phyloP scores from a whole-genome alignment of 768 basidiomycete genomes.

The Hypholoma fasciculare region DNA sequence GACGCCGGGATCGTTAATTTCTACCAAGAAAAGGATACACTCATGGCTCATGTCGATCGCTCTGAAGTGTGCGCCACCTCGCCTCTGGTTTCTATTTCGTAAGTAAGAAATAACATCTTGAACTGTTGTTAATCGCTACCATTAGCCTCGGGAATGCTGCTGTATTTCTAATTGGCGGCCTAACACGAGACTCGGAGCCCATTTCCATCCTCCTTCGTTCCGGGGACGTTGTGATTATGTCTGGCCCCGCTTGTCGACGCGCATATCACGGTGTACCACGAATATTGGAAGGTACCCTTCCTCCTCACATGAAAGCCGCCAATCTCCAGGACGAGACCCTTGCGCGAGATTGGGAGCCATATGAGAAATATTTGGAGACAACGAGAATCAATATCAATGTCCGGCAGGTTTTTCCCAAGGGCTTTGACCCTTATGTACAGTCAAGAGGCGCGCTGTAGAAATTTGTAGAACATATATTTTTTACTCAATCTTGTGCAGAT shows the following conservation, averaged over 20 bases:
- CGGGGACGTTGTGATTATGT: slow-evolving; percentile 93
- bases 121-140: neutral
- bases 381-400: slow-evolving; percentile 92
- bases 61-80: slow-evolving; percentile 92
- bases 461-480: neutral
- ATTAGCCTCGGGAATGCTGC: slow-evolving; percentile 84
- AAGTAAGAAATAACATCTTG: slow-evolving; percentile 24
- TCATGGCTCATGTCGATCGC: slow-evolving; percentile 98
- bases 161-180: slow-evolving; percentile 86
- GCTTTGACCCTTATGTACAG: slow-evolving; percentile 42
- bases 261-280: slow-evolving; percentile 96
- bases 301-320: slow-evolving; percentile 48
- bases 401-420: slow-evolving; percentile 82
- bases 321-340: slow-evolving; percentile 23
- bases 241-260: slow-evolving; percentile 78
- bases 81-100: slow-evolving; percentile 95
- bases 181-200: slow-evolving; percentile 75
- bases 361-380: slow-evolving; percentile 61
- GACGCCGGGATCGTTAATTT: slow-evolving; percentile 98
- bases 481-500: neutral
- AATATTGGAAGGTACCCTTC: slow-evolving; percentile 80
- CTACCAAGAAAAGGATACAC: slow-evolving; percentile 87
- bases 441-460: too few species aligned
- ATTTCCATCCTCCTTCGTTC: slow-evolving; percentile 84
- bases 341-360: slow-evolving; percentile 54